Base-by-base conservation (phyloP, 176 grass and related monocot species). In the Triticum urartu region DNA sequence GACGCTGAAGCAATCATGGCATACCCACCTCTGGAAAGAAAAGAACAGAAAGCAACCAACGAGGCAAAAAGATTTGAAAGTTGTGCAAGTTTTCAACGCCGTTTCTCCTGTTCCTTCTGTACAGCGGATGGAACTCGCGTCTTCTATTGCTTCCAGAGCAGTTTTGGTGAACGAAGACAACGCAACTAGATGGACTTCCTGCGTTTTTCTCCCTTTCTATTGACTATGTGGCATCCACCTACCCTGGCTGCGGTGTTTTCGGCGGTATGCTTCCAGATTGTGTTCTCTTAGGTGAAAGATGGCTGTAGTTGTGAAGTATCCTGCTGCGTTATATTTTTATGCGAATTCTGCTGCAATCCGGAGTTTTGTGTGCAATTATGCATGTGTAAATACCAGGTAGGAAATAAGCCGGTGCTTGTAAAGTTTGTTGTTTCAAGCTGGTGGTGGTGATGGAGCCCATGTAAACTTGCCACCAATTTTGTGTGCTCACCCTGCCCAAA, bases 41-140 rank as follows among this genome's bases (percentile, higher is more conserved):
- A 26, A 59, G 58, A 62, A 81, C 6, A 36, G 54, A 86, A 66
- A 86, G 30, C 78, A 66, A 18, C 38, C 28, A 1, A 20, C 3
- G 6, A 35, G 11, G 79, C 40, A 68, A 86, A 84, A 70, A 81
- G 21, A 87, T 85, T 48, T 87, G 50, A 70, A 75, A 54, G 60
- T 82, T 36, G 33, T 42, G 59, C 68, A 91, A 72, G 79, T 91
- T 86, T 62, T 58, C 56, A 42, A 88, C 75, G 81, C 24, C 60
- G 59, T 82, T 84, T 75, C 72, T 86, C 74, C 83, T 81, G 89
- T 87, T 89, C 69, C 91, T 78, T 78, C 68, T 93, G 89, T 92
- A 94, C 89, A 92, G 87, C 76, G 69, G 87, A 86, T 76, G 91
- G 82, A 90, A 72, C 69, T 39, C 11, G 72, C 33, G 76, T 87